phyloP scores from a whole-genome alignment of 106 monocot species.

The Posidonia australis region DNA sequence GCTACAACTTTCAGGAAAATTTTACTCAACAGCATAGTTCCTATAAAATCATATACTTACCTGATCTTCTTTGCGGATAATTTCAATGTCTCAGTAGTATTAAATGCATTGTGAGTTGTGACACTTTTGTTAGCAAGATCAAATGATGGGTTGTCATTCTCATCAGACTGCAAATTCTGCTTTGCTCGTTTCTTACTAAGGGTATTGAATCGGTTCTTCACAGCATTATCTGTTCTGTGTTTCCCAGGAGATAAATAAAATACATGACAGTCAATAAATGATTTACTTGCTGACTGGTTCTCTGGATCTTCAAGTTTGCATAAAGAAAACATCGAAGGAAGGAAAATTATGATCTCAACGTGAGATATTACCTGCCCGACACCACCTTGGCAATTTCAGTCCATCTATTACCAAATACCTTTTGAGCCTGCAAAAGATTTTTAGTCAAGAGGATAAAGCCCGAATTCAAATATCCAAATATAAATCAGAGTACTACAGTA shows the following conservation, averaged over 20 bases:
- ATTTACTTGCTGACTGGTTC: too few relatives aligned
- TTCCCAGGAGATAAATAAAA: background rate
- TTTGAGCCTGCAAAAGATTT: slow-evolving; percentile 61
- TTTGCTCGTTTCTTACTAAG: slow-evolving; percentile 83
- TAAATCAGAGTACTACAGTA: background rate
- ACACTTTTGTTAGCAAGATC: slow-evolving; percentile 13
- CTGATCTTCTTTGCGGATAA: slow-evolving; percentile 40
- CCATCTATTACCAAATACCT: slow-evolving; percentile 90
- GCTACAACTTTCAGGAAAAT: background rate
- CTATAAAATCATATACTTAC: too few relatives aligned
- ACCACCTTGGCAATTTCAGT: slow-evolving; percentile 96
- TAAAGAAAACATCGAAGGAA: background rate
- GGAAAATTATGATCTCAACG: background rate
- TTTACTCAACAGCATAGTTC: too few relatives aligned
- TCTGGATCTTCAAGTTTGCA: background rate
- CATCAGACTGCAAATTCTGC: slow-evolving; percentile 39
- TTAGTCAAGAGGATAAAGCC: background rate
- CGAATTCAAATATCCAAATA: background rate
- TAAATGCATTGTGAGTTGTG: slow-evolving; percentile 14
- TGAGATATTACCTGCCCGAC: slow-evolving; percentile 76
- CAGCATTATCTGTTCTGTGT: slow-evolving; percentile 85
- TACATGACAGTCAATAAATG: background rate
- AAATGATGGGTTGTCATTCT: slow-evolving; percentile 27
- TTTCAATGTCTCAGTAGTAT: slow-evolving; percentile 13
- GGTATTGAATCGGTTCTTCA: slow-evolving; percentile 88